phyloP scores from a whole-genome alignment of 305 asterid species.

The Rubia balearica region DNA sequence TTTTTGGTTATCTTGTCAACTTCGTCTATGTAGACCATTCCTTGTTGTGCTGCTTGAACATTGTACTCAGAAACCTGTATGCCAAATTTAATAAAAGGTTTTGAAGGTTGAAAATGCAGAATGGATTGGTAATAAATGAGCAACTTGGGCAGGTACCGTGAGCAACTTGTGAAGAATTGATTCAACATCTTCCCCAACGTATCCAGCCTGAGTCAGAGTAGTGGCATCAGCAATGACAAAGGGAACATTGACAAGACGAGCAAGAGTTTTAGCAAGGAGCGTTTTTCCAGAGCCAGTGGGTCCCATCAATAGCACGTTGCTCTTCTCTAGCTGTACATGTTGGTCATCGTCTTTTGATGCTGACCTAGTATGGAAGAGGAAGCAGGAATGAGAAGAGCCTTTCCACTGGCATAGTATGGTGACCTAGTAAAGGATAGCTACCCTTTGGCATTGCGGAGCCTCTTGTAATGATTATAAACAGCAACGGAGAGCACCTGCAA shows the following conservation, averaged over 20 bases:
- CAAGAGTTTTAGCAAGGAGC: constrained; percentile 89
- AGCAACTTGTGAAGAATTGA: constrained; percentile 86
- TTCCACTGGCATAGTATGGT: no score
- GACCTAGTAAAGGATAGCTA: constrained; percentile 27
- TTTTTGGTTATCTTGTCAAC: constrained; percentile 92
- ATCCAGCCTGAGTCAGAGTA: constrained; percentile 95
- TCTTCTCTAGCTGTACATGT: constrained; percentile 80
- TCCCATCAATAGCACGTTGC: constrained; percentile 94
- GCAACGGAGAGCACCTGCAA: constrained; percentile 92
- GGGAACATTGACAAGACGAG: constrained; percentile 95
- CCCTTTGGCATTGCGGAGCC: constrained; percentile 78
- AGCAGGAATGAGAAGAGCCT: neutral
- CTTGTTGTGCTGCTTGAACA: constrained; percentile 95
- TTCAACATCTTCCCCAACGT: constrained; percentile 97
- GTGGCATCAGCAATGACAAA: constrained; percentile 96
- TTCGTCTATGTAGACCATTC: constrained; percentile 91
- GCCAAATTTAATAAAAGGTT: constrained; percentile 28
- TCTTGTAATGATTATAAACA: constrained; percentile 87
- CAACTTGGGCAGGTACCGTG: constrained; percentile 34
- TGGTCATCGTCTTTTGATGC: constrained; percentile 52
- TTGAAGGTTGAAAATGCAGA: neutral
- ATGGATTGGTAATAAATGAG: neutral
- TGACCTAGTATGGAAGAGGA: constrained; percentile 42
- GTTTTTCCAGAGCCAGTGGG: constrained; percentile 99
- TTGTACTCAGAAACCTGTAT: constrained; percentile 80